Conservation (phyloP, 2,329 filamentous ascomycete genomes). For the Arthrobotrys iridis region DNA sequence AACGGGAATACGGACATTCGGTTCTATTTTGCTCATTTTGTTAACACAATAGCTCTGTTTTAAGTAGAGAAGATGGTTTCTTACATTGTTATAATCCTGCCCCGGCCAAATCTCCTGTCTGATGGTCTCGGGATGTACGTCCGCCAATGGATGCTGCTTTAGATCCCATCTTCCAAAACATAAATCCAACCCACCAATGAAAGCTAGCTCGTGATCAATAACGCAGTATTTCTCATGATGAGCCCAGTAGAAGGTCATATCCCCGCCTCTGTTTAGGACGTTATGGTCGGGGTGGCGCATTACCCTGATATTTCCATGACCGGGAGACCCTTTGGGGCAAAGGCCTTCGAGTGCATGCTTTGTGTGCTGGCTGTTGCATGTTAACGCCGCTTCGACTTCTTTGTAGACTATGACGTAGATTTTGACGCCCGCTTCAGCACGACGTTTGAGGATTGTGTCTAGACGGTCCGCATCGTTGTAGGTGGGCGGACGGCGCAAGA, state of each 20-base stretch:
- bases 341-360: slow-evolving; percentile 83
- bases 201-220: slow-evolving; percentile 88
- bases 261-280: slow-evolving; percentile 87
- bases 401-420: slow-evolving; percentile 95
- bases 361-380: slow-evolving; percentile 91
- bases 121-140: slow-evolving; percentile 85
- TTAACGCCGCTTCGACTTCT: slow-evolving; percentile 81
- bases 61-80: neutral
- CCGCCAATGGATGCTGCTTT: slow-evolving; percentile 83
- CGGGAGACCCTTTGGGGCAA: slow-evolving; percentile 82
- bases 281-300: slow-evolving; percentile 97
- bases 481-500: slow-evolving; percentile 83
- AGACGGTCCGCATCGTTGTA: slow-evolving; percentile 85
- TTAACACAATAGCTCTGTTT: neutral
- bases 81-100: slow-evolving; percentile 82
- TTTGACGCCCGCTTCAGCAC: slow-evolving; percentile 90
- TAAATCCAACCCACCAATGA: slow-evolving; percentile 91
- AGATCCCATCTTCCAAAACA: slow-evolving; percentile 96
- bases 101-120: slow-evolving; percentile 88
- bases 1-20: slow-evolving; percentile 27
- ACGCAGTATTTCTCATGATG: slow-evolving; percentile 99
- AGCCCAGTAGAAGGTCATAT: slow-evolving; percentile 98
- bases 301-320: slow-evolving; percentile 86
- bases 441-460: slow-evolving; percentile 85
- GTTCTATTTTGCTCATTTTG: neutral